Percentiles rank a stretch among this genome's conserved stretches.
Conservation (phyloP, 176 grass and related monocot genomes). For the Cenchrus americanus region DNA sequence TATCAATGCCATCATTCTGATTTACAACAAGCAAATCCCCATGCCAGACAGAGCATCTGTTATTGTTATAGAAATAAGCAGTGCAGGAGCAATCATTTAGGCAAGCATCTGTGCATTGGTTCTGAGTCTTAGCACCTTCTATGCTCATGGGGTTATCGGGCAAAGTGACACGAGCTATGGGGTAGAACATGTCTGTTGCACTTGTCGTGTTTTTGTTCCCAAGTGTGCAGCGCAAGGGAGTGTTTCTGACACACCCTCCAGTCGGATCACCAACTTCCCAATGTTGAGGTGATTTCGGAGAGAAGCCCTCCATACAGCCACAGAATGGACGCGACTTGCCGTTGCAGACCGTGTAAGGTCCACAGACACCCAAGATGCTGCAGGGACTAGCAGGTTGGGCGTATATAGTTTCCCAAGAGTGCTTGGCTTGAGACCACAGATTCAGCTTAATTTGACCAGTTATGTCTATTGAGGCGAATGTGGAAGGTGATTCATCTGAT, state of each 20-base stretch:
- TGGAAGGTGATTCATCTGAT: not conserved
- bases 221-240: conserved; percentile 34
- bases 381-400: not conserved
- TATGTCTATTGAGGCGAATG: not conserved
- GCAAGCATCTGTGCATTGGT: not conserved
- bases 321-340: conserved; percentile 20
- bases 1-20: too few relatives aligned
- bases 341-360: conserved; percentile 39
- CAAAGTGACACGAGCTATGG: not conserved
- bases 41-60: too few relatives aligned
- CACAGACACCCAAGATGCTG: not conserved
- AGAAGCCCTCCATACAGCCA: conserved; percentile 46
- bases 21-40: too few relatives aligned
- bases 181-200: not conserved
- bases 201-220: not conserved
- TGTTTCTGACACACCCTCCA: conserved; percentile 47
- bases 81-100: too few relatives aligned
- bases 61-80: too few relatives aligned
- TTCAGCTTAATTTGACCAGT: not conserved
- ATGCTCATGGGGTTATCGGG: conserved; percentile 9
- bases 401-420: not conserved
- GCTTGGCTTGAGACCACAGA: not conserved
- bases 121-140: not conserved
- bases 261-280: conserved; percentile 40
- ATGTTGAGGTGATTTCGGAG: not conserved